Evolutionary conservation across 768 basidiomycete species (phyloP).

Genomic region (Mycena haematopus): DNA sequence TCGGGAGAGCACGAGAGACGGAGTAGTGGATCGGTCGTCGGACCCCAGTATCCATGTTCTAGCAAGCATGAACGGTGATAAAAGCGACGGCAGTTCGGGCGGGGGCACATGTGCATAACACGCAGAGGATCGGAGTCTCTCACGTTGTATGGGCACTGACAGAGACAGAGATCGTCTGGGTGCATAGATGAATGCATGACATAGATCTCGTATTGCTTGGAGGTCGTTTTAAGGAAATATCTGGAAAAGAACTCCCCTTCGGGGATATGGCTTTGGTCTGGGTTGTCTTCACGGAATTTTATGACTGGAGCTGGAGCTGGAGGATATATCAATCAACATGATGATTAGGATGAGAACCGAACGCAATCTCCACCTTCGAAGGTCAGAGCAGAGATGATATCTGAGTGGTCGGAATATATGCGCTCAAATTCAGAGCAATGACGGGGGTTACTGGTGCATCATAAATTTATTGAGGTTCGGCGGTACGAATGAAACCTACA

Average conservation of each 20-base stretch:
- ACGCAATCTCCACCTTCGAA: slow-evolving; percentile 21
- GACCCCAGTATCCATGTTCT: slow-evolving; percentile 9
- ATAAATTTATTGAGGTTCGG: neutral
- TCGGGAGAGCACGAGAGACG: slow-evolving; percentile 11
- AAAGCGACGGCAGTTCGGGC: slow-evolving; percentile 16
- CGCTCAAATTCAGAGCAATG: slow-evolving; percentile 24
- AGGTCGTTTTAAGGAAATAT: slow-evolving; percentile 12
- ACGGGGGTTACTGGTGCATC: neutral
- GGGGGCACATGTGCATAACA: slow-evolving; percentile 26
- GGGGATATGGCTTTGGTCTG: slow-evolving; percentile 6
- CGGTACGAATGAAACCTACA: slow-evolving; percentile 20
- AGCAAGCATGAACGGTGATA: slow-evolving; percentile 21
- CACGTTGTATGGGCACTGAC: slow-evolving; percentile 16
- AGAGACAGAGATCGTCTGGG: slow-evolving; percentile 9
- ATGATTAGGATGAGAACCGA: neutral
- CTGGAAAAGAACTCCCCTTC: slow-evolving; percentile 3
- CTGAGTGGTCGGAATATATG: slow-evolving; percentile 22
- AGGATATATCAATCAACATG: neutral
- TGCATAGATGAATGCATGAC: neutral
- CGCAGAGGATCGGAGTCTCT: neutral
- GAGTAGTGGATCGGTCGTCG: neutral
- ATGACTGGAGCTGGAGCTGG: neutral
- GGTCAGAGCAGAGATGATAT: slow-evolving; percentile 18
- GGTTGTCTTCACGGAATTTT: slow-evolving; percentile 17
- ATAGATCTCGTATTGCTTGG: neutral